Evolutionary conservation across 345 rosid genomes (phyloP), one percentile per base, ranked within the genome.

Genomic region (Abelmoschus esculentus): DNA sequence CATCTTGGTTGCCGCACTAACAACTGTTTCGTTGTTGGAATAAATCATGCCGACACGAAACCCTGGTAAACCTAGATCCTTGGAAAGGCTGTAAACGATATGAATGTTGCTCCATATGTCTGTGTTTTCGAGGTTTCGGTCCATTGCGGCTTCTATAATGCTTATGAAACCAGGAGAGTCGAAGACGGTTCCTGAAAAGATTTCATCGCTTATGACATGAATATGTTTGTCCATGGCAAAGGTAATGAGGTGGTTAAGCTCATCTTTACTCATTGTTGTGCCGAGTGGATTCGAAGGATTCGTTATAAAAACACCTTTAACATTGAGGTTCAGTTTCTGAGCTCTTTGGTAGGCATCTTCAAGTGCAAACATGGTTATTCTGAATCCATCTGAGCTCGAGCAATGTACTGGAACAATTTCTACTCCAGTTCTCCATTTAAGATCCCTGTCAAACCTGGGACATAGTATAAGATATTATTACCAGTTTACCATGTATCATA

Each of bases 281-380:
- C 98, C 97, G 1, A 93, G 75, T 1, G 98, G 98, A 76, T 93
- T 93, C 1, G 96, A 90, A 58, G 97, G 98, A 76, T 91, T 93
- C 2, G 98, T 93, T 18, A 89, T 81, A 34, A 91, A 66, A 14
- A 91, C 86, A 29, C 92, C 97, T 67, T 83, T 89, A 5, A 91
- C 95, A 9, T 76, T 87, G 28, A 89, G 72, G 46, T 80, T 77
- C 17, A 76, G 87, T 22, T 72, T 76, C 54, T 79, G 77, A 34
- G 98, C 91, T 54, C 72, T 79, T 53, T 76, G 65, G 60, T 84
- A 86, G 5, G 98, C 97, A 66, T 87, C 78, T 74, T 90, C 93
- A 34, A 93, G 71, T 50, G 95, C 87, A 5, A 74, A 61, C 76
- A 53, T 42, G 10, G 91, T 88, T 42, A 88, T 78, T 70, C 73